Evolutionary conservation across 345 rosid genomes (phyloP), one percentile per base, ranked within the genome.

Genomic region (Orychophragmus violaceus): DNA sequence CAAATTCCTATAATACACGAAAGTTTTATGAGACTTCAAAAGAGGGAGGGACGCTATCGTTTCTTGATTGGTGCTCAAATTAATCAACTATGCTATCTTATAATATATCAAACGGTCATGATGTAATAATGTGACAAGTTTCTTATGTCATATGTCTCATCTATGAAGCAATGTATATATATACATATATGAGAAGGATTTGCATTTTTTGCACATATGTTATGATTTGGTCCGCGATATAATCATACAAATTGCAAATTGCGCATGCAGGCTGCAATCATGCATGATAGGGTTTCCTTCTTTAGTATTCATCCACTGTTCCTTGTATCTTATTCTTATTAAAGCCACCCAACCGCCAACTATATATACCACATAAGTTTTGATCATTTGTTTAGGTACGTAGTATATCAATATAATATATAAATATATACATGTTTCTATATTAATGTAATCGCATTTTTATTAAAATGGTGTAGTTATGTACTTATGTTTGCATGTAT

Each of bases 221-320:
- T 76, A 67, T 56, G 68, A 76, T 72, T 62, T 60, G 46, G 30
- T 68, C 30, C 62, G 28, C 54, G 58, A 30, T 51, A 61, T 46
- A 45, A 35, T 35, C 58, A 71, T 64, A 21, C n/a, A 70, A 32
- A 48, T 8, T 59, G 51, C 16, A 48, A 65, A 58, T 72, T 68
- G 77, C 75, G 75, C 75, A 74, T 73, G 78, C 75, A 69, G 23
- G 59, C 37, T 35, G 59, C 68, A 69, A 77, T 77, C 75, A 77
- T 73, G 54, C 57, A 49, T 62, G 25, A 62, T 77, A 72, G 65
- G 70, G 64, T 73, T 77, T 72, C 71, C 65, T 21, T 58, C 61
- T 71, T 45, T 54, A 64, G 58, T 53, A 54, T 44, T 24, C 18
- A 53, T 54, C 56, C 6, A 24, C 33, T 32, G 36, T 61, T 71